Evolutionary conservation across 2,329 filamentous ascomycete species (phyloP), one percentile per base, ranked within the genome.

Genomic region (Diatrype stigma): DNA sequence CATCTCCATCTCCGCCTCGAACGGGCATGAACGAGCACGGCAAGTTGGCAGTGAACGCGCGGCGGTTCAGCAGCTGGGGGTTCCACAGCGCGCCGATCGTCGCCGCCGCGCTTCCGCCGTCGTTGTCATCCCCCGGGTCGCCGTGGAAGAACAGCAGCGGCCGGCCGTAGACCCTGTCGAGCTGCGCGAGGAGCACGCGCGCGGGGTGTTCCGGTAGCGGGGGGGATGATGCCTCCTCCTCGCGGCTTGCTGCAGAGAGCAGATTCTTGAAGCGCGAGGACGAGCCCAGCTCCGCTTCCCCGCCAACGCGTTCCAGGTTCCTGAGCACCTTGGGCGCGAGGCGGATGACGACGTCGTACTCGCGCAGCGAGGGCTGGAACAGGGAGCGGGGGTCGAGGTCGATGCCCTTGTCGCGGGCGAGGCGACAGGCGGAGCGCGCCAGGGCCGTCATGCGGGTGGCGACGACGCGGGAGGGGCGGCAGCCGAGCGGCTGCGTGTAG

Each of bases 211-310:
- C 79, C 2, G 82, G 79, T 4, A 85, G 61, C 32, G 78, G 76
- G 10, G 70, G 68, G 2, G 55, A 55, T 63, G 70, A 48, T 62
- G 68, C 56, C 67, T 66, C 46, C 73, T 40, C 42, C 45, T 16
- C 49, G 53, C n/a, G 19, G 70, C n/a, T 73, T 76, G 50, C n/a
- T n/a, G n/a, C n/a, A n/a, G n/a, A 79, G 77, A 82, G 32, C 6
- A 96, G 75, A 65, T 96, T 96, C 72, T 96, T 96, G 76, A 86
- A 96, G 28, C 78, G 77, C 1, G n/a, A n/a, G n/a, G n/a, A n/a
- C n/a, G n/a, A n/a, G n/a, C n/a, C n/a, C n/a, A 76, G 70, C 45
- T 73, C 70, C 45, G 63, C 68, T 16, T 64, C 64, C 53, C 71
- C 56, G 53, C 66, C 58, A 52, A 71, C 60, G 42, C 70, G 65